Conservation (phyloP, 2,329 filamentous ascomycete genomes). For the Cyclaneusma minus region DNA sequence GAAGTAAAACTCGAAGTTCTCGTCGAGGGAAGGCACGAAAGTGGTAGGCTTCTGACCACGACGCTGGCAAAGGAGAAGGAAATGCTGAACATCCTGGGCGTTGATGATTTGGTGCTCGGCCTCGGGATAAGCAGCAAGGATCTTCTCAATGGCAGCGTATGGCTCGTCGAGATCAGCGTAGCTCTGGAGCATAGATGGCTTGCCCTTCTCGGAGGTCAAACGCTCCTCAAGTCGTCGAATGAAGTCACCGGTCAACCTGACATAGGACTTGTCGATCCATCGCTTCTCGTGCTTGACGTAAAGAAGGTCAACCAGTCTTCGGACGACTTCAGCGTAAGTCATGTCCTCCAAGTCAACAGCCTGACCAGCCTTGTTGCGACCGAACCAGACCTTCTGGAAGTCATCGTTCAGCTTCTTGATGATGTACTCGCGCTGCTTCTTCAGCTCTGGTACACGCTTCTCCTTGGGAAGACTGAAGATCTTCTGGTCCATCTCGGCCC, state of each 20-base stretch:
- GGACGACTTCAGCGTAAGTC: slow-evolving; percentile 82
- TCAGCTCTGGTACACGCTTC: slow-evolving; percentile 74
- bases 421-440: slow-evolving; percentile 79
- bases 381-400: slow-evolving; percentile 96
- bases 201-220: slow-evolving; percentile 58
- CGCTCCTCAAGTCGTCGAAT: slow-evolving; percentile 95
- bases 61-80: slow-evolving; percentile 81
- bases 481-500: slow-evolving; percentile 98
- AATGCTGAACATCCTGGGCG: slow-evolving; percentile 95
- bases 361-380: slow-evolving; percentile 64
- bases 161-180: slow-evolving; percentile 79
- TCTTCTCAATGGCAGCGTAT: slow-evolving; percentile 60
- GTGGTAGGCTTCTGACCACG: slow-evolving; percentile 91
- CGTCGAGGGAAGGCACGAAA: slow-evolving; percentile 88
- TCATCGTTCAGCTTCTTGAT: slow-evolving; percentile 93
- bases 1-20: slow-evolving; percentile 98
- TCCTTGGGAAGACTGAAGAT: slow-evolving; percentile 95
- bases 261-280: slow-evolving; percentile 81
- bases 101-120: slow-evolving; percentile 87
- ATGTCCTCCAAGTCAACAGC: slow-evolving; percentile 86
- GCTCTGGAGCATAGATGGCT: slow-evolving; percentile 73
- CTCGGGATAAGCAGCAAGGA: slow-evolving; percentile 72
- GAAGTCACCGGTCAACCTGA: slow-evolving; percentile 79
- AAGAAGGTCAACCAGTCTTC: slow-evolving; percentile 76
- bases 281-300: slow-evolving; percentile 81